Conservation (phyloP, 345 rosid genomes). For the Citrus glauca region DNA sequence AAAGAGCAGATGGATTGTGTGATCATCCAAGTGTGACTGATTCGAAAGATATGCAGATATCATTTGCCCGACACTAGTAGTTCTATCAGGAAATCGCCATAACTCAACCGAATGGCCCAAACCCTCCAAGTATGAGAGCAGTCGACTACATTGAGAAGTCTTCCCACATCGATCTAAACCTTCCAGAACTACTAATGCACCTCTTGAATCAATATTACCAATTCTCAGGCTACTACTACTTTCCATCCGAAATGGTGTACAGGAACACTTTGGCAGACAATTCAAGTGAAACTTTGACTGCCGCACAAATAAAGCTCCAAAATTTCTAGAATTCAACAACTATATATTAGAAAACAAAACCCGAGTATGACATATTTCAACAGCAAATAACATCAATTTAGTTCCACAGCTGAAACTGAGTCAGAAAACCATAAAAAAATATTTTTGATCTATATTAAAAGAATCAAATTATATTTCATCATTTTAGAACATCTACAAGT, state of each 20-base stretch:
- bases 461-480: neutral
- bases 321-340: slow-evolving; percentile 30
- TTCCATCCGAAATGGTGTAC: slow-evolving; percentile 43
- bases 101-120: slow-evolving; percentile 65
- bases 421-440: neutral
- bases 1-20: slow-evolving; percentile 82
- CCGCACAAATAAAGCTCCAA: slow-evolving; percentile 30
- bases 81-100: slow-evolving; percentile 88
- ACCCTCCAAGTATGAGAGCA: slow-evolving; percentile 61
- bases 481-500: neutral
- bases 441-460: neutral
- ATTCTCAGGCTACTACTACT: slow-evolving; percentile 14
- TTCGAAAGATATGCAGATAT: slow-evolving; percentile 78
- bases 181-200: slow-evolving; percentile 86
- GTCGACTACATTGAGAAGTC: slow-evolving; percentile 60
- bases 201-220: slow-evolving; percentile 43
- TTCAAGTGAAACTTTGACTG: slow-evolving; percentile 20
- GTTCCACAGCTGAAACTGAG: neutral
- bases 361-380: neutral
- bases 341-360: neutral
- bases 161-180: slow-evolving; percentile 95
- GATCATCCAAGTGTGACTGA: slow-evolving; percentile 75
- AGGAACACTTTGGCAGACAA: slow-evolving; percentile 21
- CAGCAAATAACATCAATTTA: neutral
- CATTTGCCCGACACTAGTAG: slow-evolving; percentile 76